Base-by-base conservation (phyloP, 257 asterid genomes). In the Mentha longifolia region DNA sequence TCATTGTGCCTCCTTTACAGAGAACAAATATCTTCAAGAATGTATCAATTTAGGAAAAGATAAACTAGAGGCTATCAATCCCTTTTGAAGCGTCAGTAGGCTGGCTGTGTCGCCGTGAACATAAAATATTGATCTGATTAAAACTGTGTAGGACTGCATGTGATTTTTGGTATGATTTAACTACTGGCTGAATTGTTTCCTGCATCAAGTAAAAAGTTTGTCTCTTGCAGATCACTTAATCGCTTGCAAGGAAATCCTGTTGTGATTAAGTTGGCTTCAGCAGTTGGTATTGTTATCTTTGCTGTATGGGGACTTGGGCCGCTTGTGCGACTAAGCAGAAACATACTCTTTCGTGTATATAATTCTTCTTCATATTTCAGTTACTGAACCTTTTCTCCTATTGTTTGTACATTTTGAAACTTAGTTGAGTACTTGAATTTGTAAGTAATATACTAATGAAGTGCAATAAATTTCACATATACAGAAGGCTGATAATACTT, bases 291-390 rank as follows among this genome's bases (percentile, higher is more conserved):
- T 59, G 46, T 89, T 82, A 68, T 80, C 74, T 95, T 95, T 82
- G 87, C 96, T 62, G 62, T 88, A 67, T 92, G 97, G 97, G 97
- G 99, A 74, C 87, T 92, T 74, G 85, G 88, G 50, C 99, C 96
- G 9, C 85, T 89, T 54, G 72, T 85, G 83, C 89, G 80, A 76
- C 92, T 70, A 47, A 77, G 84, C 89, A 87, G 94, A 76, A 85
- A 84, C 73, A 15, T 91, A 74, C 71, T 91, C 74, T 77, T 83
- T 42, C 86, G 78, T 43, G 99, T 94, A 84, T 56, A 72, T 52
- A 25, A 56, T 72, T 64, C 55, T 76, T 41, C 67, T 67, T 67
- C 39, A 67, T 19, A 39, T 66, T 63, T 74, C 45, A 63, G 52
- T 52, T 68, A 74, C 61, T 72, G 52, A 46, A 35, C 43, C 39